A percentile compares a stretch with the other conserved stretches of the same genome.
phyloP scores from a whole-genome alignment of 2,329 filamentous ascomycete genomes.

The Macrophomina pseudophaseolina region DNA sequence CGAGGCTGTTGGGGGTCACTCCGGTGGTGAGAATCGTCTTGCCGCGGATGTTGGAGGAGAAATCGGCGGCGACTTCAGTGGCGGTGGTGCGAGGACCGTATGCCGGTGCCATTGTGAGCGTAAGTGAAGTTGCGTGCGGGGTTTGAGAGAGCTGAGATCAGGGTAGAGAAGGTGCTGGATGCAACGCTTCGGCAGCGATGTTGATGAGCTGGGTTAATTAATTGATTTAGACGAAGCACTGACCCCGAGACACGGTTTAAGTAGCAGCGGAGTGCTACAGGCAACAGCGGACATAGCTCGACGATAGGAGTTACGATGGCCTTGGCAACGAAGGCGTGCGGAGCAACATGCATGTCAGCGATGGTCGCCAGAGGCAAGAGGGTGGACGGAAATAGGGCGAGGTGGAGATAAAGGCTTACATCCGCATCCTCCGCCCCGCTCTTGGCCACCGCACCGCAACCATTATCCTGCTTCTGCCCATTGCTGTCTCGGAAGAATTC shows the following conservation, averaged over 20 bases:
- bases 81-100: constrained; percentile 36
- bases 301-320: neutral
- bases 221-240: neutral
- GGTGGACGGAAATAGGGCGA: neutral
- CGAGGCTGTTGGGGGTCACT: constrained; percentile 38
- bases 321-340: neutral
- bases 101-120: constrained; percentile 20
- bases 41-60: neutral
- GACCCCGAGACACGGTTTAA: neutral
- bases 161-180: no score
- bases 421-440: neutral
- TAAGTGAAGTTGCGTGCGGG: neutral
- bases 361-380: constrained; percentile 20
- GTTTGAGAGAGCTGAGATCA: neutral
- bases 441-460: neutral
- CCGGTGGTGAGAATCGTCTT: constrained; percentile 32
- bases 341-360: no score
- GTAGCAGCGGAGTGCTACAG: neutral
- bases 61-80: constrained; percentile 19
- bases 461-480: no score
- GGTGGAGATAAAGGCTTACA: neutral
- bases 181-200: no score
- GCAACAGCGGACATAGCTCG: neutral
- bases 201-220: no score
- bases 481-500: no score